A percentile compares a stretch with the other conserved stretches of the same genome.
phyloP scores from a whole-genome alignment of 306 rosid genomes.

The Nissolia schottii region DNA sequence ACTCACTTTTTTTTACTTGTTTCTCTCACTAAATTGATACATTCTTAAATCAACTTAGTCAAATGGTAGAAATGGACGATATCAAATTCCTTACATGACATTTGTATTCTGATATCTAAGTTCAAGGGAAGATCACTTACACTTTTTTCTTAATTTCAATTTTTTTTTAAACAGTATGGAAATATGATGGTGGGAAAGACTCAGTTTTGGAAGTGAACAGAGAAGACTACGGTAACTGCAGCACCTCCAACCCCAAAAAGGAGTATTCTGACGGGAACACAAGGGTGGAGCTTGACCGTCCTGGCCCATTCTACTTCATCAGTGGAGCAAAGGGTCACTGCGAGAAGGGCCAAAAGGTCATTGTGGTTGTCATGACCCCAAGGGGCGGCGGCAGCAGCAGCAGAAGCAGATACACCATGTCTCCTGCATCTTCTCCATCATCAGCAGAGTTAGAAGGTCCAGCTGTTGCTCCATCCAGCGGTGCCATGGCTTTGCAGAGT shows the following conservation, averaged over 20 bases:
- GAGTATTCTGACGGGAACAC: conserved; percentile 60
- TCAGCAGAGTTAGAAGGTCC: conserved; percentile 45
- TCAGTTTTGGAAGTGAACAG: conserved; percentile 69
- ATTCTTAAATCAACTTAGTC: too few species aligned
- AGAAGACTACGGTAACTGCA: conserved; percentile 63
- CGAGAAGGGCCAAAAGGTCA: conserved; percentile 71
- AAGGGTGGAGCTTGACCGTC: conserved; percentile 52
- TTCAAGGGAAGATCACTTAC: conserved; percentile 11
- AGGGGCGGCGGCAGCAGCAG: too few species aligned
- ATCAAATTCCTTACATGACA: too few species aligned
- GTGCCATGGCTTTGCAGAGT: conserved; percentile 34
- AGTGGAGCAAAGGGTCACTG: conserved; percentile 82
- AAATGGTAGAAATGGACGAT: too few species aligned
- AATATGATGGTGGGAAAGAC: conserved; percentile 68
- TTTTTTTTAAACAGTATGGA: conserved; percentile 53
- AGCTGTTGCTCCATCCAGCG: conserved; percentile 79
- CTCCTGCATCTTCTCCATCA: conserved; percentile 71
- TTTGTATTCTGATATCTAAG: too few species aligned
- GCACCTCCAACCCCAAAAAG: conserved; percentile 35
- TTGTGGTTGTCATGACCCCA: conserved; percentile 68
- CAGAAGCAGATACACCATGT: conserved; percentile 24
- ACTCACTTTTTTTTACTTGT: too few species aligned
- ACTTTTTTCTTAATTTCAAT: not conserved
- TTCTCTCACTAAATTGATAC: too few species aligned
- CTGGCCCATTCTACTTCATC: conserved; percentile 77